Evolutionary conservation across 1,284 basidiomycete genomes (phyloP).

Genomic region (Trichosporon asahii): DNA sequence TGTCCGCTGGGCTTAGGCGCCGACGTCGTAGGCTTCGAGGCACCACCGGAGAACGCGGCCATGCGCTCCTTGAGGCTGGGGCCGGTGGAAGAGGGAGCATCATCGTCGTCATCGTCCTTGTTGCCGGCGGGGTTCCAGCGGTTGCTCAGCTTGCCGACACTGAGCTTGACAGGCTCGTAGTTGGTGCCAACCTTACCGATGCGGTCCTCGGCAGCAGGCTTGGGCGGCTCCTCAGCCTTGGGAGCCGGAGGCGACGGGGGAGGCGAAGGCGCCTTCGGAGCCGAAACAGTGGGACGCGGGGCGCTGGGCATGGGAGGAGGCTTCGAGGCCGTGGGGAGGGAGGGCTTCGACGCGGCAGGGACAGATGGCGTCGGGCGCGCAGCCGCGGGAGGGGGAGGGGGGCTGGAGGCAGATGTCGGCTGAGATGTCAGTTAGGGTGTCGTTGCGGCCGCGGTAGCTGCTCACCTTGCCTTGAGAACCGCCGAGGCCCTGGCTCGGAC

Average conservation of each 20-base stretch:
- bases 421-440: constrained; percentile 5
- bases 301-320: constrained; percentile 47
- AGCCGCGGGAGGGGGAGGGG: constrained; percentile 29
- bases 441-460: neutral
- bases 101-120: constrained; percentile 28
- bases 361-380: constrained; percentile 21
- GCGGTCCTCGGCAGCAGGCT: constrained; percentile 70
- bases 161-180: constrained; percentile 79
- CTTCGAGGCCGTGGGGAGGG: neutral
- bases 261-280: constrained; percentile 30
- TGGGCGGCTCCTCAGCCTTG: constrained; percentile 53
- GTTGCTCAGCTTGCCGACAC: constrained; percentile 71
- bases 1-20: constrained; percentile 51
- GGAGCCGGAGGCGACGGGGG: constrained; percentile 27
- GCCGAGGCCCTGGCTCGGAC: constrained; percentile 46
- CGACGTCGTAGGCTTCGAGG: constrained; percentile 16
- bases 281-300: constrained; percentile 49
- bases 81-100: constrained; percentile 39
- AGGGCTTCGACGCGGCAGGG: constrained; percentile 21
- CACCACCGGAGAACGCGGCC: constrained; percentile 39
- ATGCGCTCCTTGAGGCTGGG: constrained; percentile 44
- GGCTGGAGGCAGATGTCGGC: constrained; percentile 26
- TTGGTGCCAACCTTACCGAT: constrained; percentile 79
- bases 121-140: constrained; percentile 62
- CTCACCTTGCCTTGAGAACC: constrained; percentile 45